These are phyloP conservation scores for Mercurialis annua DNA, from an alignment of 345 rosid species.

Conservation along the genomic window DNA sequence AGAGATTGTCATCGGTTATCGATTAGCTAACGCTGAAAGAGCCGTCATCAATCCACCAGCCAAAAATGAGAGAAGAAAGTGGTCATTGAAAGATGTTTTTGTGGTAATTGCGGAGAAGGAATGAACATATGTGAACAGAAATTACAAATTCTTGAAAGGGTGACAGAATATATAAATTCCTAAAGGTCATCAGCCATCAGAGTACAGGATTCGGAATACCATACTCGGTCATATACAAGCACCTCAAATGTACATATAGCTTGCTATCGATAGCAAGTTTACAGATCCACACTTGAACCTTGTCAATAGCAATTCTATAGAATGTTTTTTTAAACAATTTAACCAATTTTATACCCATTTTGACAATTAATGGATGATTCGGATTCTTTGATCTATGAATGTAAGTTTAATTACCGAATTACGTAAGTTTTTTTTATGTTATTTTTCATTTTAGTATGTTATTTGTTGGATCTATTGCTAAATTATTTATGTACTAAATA, in stretches of 20 bases:
- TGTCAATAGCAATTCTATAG: too few relatives aligned
- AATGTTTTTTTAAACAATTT: too few relatives aligned
- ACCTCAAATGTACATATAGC: not conserved
- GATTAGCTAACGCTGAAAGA: constrained; percentile 46
- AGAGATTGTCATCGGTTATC: constrained; percentile 67
- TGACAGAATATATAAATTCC: too few relatives aligned
- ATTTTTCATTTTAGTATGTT: too few relatives aligned
- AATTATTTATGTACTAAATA: too few relatives aligned
- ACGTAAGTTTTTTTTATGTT: too few relatives aligned
- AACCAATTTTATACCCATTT: too few relatives aligned
- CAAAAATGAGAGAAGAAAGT: constrained; percentile 45
- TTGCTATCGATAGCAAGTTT: not conserved
- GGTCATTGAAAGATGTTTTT: constrained; percentile 52
- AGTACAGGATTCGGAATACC: not conserved
- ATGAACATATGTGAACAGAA: constrained; percentile 19
- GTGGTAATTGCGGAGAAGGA: constrained; percentile 62
- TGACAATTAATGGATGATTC: too few relatives aligned
- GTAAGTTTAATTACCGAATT: too few relatives aligned
- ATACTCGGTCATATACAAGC: not conserved
- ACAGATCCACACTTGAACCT: not conserved
- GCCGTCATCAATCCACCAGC: constrained; percentile 58
- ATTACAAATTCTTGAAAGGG: not conserved
- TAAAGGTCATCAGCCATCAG: not conserved
- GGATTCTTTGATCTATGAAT: too few relatives aligned
- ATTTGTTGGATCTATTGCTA: too few relatives aligned